A percentile compares a stretch with the other conserved stretches of the same genome.
Conservation (phyloP, 768 basidiomycete genomes). For the Trametopsis cervina region DNA sequence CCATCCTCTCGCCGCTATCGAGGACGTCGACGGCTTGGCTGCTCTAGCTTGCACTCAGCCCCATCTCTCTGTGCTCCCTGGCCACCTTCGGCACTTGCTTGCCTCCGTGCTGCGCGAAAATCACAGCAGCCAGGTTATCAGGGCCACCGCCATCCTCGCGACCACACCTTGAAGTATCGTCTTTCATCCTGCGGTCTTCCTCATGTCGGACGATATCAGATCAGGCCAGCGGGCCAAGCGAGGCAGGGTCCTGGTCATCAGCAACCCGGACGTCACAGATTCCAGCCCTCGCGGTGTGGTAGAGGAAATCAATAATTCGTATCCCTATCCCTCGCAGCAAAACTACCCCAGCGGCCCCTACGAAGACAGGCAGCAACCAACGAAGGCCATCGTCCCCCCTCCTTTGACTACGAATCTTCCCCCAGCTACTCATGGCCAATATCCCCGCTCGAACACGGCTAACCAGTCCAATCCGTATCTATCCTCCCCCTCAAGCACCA, state of each 20-base stretch:
- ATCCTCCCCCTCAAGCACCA: constrained; percentile 64
- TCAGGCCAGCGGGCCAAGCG: constrained; percentile 28
- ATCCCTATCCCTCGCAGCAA: constrained; percentile 23
- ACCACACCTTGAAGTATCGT: neutral
- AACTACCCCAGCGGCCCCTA: constrained; percentile 24
- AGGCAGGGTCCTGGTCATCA: constrained; percentile 44
- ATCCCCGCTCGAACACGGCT: constrained; percentile 31
- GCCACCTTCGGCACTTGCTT: neutral
- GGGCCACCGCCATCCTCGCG: neutral
- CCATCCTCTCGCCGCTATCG: constrained; percentile 1
- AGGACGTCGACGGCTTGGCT: constrained; percentile 11
- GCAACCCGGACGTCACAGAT: constrained; percentile 52
- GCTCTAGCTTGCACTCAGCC: neutral
- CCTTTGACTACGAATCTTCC: constrained; percentile 26
- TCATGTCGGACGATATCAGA: constrained; percentile 60
- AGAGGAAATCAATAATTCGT: constrained; percentile 14
- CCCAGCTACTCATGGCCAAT: constrained; percentile 7
- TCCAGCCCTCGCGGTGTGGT: constrained; percentile 35
- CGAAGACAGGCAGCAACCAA: constrained; percentile 18
- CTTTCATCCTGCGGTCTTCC: neutral
- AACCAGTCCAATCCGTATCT: constrained; percentile 54
- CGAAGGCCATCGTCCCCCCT: constrained; percentile 21
- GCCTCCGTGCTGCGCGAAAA: neutral
- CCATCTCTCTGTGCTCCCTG: neutral
- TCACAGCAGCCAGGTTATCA: neutral